Base-by-base conservation (phyloP, 495 filamentous ascomycete species). In the Lophiotrema nucula region DNA sequence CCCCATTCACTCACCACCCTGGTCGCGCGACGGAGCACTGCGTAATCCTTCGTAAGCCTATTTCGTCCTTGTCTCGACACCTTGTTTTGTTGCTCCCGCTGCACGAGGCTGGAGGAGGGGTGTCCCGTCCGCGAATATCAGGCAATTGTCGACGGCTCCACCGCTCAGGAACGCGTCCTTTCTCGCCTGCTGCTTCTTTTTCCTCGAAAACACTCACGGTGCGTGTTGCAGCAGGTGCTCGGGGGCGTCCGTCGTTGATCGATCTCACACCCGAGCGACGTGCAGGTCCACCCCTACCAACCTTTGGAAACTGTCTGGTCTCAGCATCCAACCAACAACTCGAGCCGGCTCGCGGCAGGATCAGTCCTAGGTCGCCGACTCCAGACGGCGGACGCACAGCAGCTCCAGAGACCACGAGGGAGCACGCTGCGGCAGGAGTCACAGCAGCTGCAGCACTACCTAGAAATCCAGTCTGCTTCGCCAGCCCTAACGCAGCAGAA, bases 11-110 rank as follows among this genome's bases (percentile, higher is more conserved):
- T 4, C 16, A 11, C 27, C 45, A 18, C 55, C 46, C 19, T 41
- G 31, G 55, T 39, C 53, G 31, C 46, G 16, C 15, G 31, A 35
- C 31, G 31, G 31, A 35, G 31, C 31, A 8, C 31, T 15, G 59
- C 53, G 59, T 62, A 62, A 62, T 62, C 59, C 59, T 53, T 56
- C 58, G 46, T 52, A 6, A 56, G 52, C 52, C 25, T 16, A 28
- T 52, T 38, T 23, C 44, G 56, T 47, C 21, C 38, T 15, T 44
- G 58, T 52, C 53, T 52, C 47, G 47, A 28, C 46, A 23, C 44
- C 44, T 45, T 26, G 23, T 28, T 50, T 19, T 42, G 46, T 21
- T 45, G 27, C 53, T 38, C 21, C 35, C 31, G 44, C 46, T 37
- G 51, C 53, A 39, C 42, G 50, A 33, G 41, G 44, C 46, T 37